Evolutionary conservation across 176 grass and related monocot species (phyloP).

Genomic region (Phyllostachys edulis): DNA sequence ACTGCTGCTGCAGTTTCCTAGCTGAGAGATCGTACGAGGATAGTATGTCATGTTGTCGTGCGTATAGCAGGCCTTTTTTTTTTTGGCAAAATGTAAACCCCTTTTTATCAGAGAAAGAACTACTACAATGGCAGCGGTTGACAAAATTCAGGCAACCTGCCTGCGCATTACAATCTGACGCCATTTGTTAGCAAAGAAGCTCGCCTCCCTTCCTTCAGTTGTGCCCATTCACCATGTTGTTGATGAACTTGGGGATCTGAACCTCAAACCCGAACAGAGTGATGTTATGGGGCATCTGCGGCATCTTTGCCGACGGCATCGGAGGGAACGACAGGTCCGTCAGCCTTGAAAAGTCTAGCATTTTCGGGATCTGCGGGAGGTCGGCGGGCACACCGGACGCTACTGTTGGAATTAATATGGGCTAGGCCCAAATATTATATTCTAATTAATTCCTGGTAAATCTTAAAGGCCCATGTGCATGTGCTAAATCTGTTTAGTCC

Average conservation of each 20-base stretch:
- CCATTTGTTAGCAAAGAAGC: background rate
- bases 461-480: too few species aligned
- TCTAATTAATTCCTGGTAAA: too few species aligned
- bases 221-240: conserved; percentile 28
- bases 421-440: too few species aligned
- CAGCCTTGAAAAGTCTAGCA: conserved; percentile 46
- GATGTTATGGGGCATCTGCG: conserved; percentile 41
- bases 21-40: too few species aligned
- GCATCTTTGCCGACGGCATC: conserved; percentile 46
- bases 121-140: background rate
- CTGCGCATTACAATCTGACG: background rate
- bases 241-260: conserved; percentile 44
- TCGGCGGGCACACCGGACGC: background rate
- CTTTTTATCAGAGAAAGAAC: background rate
- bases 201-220: background rate
- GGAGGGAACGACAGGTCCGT: conserved; percentile 43
- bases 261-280: conserved; percentile 45
- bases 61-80: background rate
- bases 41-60: too few species aligned
- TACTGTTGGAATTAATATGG: too few species aligned
- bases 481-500: too few species aligned
- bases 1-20: too few species aligned
- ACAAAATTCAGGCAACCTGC: background rate
- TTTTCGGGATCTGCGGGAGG: conserved; percentile 41
- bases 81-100: background rate